phyloP scores from a whole-genome alignment of 345 rosid species.

The Raphanus raphanistrum region DNA sequence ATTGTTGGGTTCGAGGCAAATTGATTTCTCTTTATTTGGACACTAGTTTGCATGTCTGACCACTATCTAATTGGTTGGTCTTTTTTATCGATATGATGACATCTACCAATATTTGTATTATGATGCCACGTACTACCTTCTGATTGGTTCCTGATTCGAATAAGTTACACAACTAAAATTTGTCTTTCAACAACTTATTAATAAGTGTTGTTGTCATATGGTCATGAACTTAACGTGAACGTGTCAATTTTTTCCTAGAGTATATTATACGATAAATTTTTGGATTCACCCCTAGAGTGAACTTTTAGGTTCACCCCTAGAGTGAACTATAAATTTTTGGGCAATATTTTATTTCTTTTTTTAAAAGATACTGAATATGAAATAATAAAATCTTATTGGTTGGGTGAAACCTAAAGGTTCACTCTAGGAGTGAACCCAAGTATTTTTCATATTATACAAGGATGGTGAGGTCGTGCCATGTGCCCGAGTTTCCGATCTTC shows the following conservation, averaged over 20 bases:
- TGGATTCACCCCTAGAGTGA: too few species aligned
- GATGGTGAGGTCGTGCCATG: constrained; percentile 56
- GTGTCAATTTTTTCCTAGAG: not conserved
- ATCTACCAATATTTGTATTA: not conserved
- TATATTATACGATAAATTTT: too few species aligned
- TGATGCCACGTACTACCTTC: not conserved
- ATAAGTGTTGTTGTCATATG: not conserved
- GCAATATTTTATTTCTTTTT: too few species aligned
- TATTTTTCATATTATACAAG: constrained; percentile 24
- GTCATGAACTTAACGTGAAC: not conserved
- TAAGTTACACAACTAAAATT: not conserved
- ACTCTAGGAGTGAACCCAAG: too few species aligned
- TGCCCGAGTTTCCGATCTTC: constrained; percentile 29
- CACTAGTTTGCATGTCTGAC: not conserved
- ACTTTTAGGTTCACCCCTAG: too few species aligned
- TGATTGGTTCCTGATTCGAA: not conserved
- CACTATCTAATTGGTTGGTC: not conserved
- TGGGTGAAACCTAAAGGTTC: too few species aligned
- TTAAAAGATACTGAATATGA: too few species aligned
- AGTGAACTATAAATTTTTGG: too few species aligned
- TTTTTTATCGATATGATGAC: not conserved
- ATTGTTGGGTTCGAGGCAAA: not conserved
- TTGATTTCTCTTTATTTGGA: not conserved
- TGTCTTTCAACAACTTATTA: not conserved
- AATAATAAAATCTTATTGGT: too few species aligned